Percentiles rank a stretch among this genome's conserved stretches.
These are phyloP conservation scores for Artemisia tridentata DNA, from an alignment of 129 eudicot species.

Conservation along the genomic window DNA sequence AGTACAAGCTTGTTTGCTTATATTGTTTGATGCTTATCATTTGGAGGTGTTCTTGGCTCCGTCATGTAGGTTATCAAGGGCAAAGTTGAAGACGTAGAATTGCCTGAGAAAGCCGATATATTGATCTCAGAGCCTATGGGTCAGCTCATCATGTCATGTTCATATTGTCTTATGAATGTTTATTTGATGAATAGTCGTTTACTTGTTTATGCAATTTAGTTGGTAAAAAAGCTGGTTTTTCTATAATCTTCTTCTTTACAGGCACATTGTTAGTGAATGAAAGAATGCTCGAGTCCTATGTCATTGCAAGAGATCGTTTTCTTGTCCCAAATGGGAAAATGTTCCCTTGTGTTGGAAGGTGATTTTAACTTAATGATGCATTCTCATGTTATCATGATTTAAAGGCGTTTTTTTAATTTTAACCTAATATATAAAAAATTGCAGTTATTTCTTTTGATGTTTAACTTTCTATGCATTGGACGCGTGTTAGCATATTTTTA, in stretches of 20 bases:
- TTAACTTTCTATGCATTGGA: too few species aligned
- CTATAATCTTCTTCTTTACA: slow-evolving; percentile 23
- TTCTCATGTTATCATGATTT: too few species aligned
- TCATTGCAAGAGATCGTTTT: slow-evolving; percentile 96
- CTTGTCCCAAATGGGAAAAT: slow-evolving; percentile 93
- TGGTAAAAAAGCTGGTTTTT: neutral
- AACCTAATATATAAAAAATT: too few species aligned
- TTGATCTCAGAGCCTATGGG: slow-evolving; percentile 99
- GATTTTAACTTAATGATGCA: slow-evolving; percentile 6
- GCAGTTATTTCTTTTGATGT: too few species aligned
- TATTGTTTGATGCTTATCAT: slow-evolving; percentile 18
- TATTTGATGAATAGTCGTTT: neutral
- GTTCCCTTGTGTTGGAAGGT: slow-evolving; percentile 96
- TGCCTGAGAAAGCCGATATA: slow-evolving; percentile 97
- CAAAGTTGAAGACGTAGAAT: slow-evolving; percentile 83
- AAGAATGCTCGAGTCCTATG: slow-evolving; percentile 96
- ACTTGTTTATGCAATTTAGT: neutral
- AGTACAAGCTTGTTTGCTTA: neutral
- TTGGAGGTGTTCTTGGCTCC: slow-evolving; percentile 12
- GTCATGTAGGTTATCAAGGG: slow-evolving; percentile 79
- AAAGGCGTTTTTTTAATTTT: too few species aligned
- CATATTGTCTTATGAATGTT: slow-evolving; percentile 3
- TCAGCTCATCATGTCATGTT: slow-evolving; percentile 32
- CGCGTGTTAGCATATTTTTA: too few species aligned
- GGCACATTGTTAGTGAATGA: slow-evolving; percentile 91